Evolutionary conservation across 2,329 filamentous ascomycete species (phyloP).

Genomic region (Fusarium pseudoanthophilum): DNA sequence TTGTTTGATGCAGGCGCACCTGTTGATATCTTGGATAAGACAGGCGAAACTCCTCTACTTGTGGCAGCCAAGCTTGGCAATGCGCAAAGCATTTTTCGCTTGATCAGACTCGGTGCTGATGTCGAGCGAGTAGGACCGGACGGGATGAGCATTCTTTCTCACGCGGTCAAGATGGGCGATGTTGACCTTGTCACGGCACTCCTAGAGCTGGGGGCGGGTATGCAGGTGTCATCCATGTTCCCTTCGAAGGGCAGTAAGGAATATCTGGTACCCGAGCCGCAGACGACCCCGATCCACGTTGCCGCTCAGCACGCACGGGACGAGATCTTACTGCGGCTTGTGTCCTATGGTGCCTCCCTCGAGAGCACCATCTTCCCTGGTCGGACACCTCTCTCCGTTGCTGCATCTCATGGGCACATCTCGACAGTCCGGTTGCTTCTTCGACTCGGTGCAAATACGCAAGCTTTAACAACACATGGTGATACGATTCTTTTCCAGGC

Average conservation of each 20-base stretch:
- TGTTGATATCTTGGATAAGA: constrained; percentile 38
- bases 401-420: constrained; percentile 42
- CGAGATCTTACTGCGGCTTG: constrained; percentile 40
- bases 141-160: constrained; percentile 45
- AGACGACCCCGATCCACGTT: constrained; percentile 42
- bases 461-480: constrained; percentile 41
- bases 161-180: constrained; percentile 44
- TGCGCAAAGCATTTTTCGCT: constrained; percentile 33
- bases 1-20: constrained; percentile 38
- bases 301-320: constrained; percentile 44
- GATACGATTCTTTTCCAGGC: constrained; percentile 44
- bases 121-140: constrained; percentile 41
- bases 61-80: constrained; percentile 46
- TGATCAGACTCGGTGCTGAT: constrained; percentile 43
- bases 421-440: constrained; percentile 43
- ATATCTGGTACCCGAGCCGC: constrained; percentile 42
- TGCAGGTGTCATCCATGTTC: constrained; percentile 20
- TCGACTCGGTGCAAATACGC: constrained; percentile 40
- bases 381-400: constrained; percentile 41
- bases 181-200: constrained; percentile 37
- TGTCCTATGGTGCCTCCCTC: constrained; percentile 40
- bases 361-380: constrained; percentile 45
- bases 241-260: constrained; percentile 23
- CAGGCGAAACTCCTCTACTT: constrained; percentile 43
- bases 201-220: constrained; percentile 39